Conservation (phyloP, 148 eudicot genomes). For the Camellia japonica region DNA sequence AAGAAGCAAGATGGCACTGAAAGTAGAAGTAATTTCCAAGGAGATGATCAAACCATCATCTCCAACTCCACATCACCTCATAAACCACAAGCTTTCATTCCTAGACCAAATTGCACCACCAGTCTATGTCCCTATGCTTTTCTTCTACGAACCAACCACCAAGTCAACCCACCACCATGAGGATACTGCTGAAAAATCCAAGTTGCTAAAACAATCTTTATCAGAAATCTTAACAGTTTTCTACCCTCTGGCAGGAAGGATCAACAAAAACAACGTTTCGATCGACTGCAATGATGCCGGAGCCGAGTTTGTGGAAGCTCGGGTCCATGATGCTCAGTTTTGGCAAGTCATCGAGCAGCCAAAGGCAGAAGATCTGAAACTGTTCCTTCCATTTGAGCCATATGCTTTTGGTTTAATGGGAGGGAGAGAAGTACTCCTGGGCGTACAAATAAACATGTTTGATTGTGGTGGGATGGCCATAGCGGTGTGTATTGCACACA, state of each 20-base stretch:
- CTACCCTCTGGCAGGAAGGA: constrained; percentile 29
- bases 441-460: constrained; percentile 24
- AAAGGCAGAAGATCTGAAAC: constrained; percentile 6
- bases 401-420: background rate
- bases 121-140: constrained; percentile 18
- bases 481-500: constrained; percentile 17
- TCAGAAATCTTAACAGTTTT: constrained; percentile 9
- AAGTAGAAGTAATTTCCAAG: constrained; percentile 15
- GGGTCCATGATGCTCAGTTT: background rate
- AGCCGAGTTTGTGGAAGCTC: background rate
- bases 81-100: constrained; percentile 16
- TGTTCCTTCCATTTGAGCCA: constrained; percentile 10
- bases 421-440: background rate
- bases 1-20: background rate
- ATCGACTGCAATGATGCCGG: constrained; percentile 20
- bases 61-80: constrained; percentile 28
- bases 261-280: background rate
- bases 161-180: background rate
- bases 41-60: constrained; percentile 29
- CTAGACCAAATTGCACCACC: constrained; percentile 21
- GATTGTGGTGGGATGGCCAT: constrained; percentile 31
- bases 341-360: constrained; percentile 7
- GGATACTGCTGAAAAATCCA: background rate
- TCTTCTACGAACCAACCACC: constrained; percentile 17
- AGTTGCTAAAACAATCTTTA: constrained; percentile 19